Evolutionary conservation across 306 rosid genomes (phyloP).

Genomic region (Clitoria ternatea): DNA sequence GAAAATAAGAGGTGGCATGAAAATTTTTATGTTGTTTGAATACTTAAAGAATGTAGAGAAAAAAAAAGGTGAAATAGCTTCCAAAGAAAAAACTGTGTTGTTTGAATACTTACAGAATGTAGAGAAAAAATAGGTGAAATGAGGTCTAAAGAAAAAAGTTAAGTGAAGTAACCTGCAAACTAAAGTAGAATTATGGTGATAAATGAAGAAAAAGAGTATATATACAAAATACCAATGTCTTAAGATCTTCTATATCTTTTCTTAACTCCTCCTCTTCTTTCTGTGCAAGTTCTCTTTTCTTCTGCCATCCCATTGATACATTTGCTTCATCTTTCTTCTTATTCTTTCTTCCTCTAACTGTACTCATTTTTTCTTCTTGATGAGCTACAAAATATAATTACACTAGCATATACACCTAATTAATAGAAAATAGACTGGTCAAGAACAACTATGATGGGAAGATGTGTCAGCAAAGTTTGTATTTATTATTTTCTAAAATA

Average conservation of each 20-base stretch:
- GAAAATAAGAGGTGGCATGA: no score
- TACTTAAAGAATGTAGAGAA: no score
- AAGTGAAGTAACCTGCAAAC: no score
- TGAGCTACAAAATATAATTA: background rate
- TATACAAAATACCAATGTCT: conserved; percentile 34
- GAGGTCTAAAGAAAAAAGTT: background rate
- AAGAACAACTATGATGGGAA: no score
- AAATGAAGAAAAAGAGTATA: background rate
- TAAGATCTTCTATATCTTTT: conserved; percentile 24
- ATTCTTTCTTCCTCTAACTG: background rate
- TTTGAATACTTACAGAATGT: no score
- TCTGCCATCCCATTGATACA: background rate
- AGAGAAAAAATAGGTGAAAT: no score
- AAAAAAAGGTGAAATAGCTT: background rate
- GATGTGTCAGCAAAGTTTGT: background rate
- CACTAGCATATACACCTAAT: no score
- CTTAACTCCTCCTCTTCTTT: conserved; percentile 26
- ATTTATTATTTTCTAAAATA: background rate
- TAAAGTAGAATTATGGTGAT: no score
- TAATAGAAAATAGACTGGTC: no score
- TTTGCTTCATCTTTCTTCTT: background rate
- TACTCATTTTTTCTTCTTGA: background rate
- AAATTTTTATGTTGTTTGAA: no score
- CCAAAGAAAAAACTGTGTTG: no score
- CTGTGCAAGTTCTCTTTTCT: conserved; percentile 13